These are phyloP conservation scores for Tuber magnatum DNA, from an alignment of 495 filamentous ascomycete species.

Conservation along the genomic window DNA sequence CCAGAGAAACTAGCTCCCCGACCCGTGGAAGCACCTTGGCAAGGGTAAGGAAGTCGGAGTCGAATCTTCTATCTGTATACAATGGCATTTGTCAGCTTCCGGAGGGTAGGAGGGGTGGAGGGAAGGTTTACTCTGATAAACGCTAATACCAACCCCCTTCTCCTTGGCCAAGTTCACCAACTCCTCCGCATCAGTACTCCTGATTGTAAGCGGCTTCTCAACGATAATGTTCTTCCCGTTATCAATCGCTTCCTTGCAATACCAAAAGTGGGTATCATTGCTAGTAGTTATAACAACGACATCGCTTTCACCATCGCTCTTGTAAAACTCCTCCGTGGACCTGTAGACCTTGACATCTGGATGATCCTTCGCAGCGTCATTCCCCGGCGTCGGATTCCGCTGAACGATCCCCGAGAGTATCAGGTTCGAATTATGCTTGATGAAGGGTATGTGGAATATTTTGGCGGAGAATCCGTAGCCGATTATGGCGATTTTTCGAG, in stretches of 20 bases:
- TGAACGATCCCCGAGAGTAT: conserved; percentile 73
- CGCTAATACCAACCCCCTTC: conserved; percentile 58
- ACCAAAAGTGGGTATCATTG: conserved; percentile 64
- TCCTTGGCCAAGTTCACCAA: conserved; percentile 60
- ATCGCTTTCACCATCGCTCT: conserved; percentile 56
- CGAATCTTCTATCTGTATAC: conserved; percentile 64
- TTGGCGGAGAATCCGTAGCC: conserved; percentile 78
- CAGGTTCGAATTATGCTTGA: conserved; percentile 57
- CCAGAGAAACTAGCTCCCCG: conserved; percentile 69
- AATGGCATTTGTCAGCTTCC: neutral
- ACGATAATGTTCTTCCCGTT: conserved; percentile 76
- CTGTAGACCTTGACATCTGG: conserved; percentile 57
- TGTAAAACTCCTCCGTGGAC: conserved; percentile 55
- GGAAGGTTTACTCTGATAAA: conserved; percentile 65
- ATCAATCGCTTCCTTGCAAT: conserved; percentile 60
- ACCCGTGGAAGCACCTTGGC: conserved; percentile 46
- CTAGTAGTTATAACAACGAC: conserved; percentile 68
- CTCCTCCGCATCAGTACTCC: conserved; percentile 60
- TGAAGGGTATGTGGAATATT: conserved; percentile 84
- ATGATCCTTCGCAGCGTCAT: conserved; percentile 62
- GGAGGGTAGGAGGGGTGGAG: neutral
- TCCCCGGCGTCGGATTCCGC: conserved; percentile 57
- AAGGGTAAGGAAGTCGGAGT: conserved; percentile 76
- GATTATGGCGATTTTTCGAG: conserved; percentile 52
- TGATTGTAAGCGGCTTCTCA: conserved; percentile 84